Evolutionary conservation across 2,329 filamentous ascomycete genomes (phyloP), one percentile per base, ranked within the genome.

Genomic region (Monilinia laxa): DNA sequence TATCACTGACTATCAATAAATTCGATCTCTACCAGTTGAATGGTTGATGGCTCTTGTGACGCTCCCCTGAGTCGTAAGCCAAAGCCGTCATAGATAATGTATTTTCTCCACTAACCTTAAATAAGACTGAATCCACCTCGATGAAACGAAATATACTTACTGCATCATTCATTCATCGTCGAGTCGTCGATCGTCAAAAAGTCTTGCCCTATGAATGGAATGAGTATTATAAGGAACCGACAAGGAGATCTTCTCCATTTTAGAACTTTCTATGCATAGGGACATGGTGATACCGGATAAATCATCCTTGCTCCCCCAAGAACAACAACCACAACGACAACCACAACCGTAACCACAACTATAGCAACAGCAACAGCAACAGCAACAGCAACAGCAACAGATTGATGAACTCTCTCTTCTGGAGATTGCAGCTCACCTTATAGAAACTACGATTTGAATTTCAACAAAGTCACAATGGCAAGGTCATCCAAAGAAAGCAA

Each of bases 1-100:
- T n/a, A 47, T n/a, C 18, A 14, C 40, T 42, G 11, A 42, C 16
- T 42, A 42, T 42, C 40, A 42, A 55, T 35, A n/a, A 14, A 45
- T 45, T n/a, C 23, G 55, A 58, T 58, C 38, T 45, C 25, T 45
- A 42, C 55, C 23, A 12, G n/a, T n/a, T 58, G 16, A 35, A 35
- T 35, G 31, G 31, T 7, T 35, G 31, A 9, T 35, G 31, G 31
- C 31, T 35, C 0, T 35, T 35, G 31, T n/a, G 9, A 45, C 16
- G 40, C 9, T 18, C 25, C 35, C 25, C 42, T 57, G 42, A 35
- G 57, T 59, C 57, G 57, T 59, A 35, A 59, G 57, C 57, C 25
- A 49, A 49, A 59, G 25, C 25, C 57, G 42, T 49, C 25, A 4
- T n/a, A 49, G 20, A 9, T 49, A 23, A 49, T 55, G 47, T 35